These are phyloP conservation scores for Gynandropsis gynandra DNA, from an alignment of 345 rosid species.

Conservation along the genomic window DNA sequence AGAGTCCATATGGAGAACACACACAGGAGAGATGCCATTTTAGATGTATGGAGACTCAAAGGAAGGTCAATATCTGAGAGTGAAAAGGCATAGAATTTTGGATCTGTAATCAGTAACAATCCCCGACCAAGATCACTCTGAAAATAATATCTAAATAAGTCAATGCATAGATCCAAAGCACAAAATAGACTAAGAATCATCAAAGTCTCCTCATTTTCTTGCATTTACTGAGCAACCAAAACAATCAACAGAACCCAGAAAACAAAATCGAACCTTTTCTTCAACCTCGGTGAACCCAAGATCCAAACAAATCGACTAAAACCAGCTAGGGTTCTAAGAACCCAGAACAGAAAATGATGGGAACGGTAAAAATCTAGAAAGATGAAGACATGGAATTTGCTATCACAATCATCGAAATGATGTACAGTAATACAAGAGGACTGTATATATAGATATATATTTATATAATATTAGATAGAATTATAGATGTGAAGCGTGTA, in stretches of 20 bases:
- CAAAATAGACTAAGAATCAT: constrained; percentile 24
- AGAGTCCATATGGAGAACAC: too few species aligned
- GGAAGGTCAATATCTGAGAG: neutral
- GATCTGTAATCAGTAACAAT: constrained; percentile 3
- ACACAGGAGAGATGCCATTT: neutral
- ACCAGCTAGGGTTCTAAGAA: constrained; percentile 27
- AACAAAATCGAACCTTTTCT: constrained; percentile 28
- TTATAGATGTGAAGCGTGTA: constrained; percentile 20
- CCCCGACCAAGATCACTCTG: constrained; percentile 19
- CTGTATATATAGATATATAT: constrained; percentile 9
- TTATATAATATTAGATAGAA: neutral
- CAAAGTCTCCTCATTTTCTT: constrained; percentile 24
- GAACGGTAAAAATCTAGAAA: constrained; percentile 18
- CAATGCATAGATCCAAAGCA: constrained; percentile 6
- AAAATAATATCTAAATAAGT: constrained; percentile 7
- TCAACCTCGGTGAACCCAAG: neutral
- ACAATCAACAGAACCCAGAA: constrained; percentile 11
- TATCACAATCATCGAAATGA: constrained; percentile 8
- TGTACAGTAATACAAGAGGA: constrained; percentile 3
- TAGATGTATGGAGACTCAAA: neutral
- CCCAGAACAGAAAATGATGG: constrained; percentile 13
- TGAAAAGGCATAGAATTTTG: constrained; percentile 2
- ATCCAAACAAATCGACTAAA: constrained; percentile 13
- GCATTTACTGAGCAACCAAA: constrained; percentile 22
- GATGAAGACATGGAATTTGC: constrained; percentile 1